Evolutionary conservation across 352 stramenopile genomes (phyloP), one percentile per base, ranked within the genome.

Genomic region (Globisporangium polare): DNA sequence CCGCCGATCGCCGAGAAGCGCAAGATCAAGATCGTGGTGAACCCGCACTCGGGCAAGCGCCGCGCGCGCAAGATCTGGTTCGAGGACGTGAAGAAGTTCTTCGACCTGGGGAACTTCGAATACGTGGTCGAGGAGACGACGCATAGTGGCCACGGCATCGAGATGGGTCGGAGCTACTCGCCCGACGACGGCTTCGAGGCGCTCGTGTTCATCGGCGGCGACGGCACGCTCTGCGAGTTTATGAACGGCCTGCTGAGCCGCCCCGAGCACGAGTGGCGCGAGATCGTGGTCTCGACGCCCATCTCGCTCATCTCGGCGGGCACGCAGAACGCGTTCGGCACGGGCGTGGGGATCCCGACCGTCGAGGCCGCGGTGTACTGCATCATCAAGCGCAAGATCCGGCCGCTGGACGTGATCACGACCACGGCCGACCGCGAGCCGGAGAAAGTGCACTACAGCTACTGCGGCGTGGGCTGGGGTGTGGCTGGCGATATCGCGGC

Each of bases 381-480:
- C 74, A 92, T 92, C 45, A 69, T 92, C 53, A 92, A 92, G 72
- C 80, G 80, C 57, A 92, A 92, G 67, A 88, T 92, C 65, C 80
- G 83, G 0, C 83, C 83, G 27, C 67, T 92, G 20, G 83, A 92
- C 52, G 83, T 92, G 33, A 79, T 90, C 67, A 90, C 83, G n/a
- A 74, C 78, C 12, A 64, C 75, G 6, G 72, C 80, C 12, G 69
- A 79, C 41, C 72, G 83, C n/a, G 74, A 89, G 0, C 79, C 75
- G 3, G 65, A 73, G n/a, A 74, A 76, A 12, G 80, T 93, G 42
- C 81, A 91, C 53, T 93, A 88, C 70, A 92, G 82, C 64, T 94
- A 90, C 68, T 94, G 84, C 39, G 84, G 84, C n/a, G 61, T 90
- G 0, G 84, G 84, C 26, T 93, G 84, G 84, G 84, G 84, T 6